Percentiles rank a stretch among this genome's conserved stretches.
These are phyloP conservation scores for Penicillium verhagenii DNA, from an alignment of 495 filamentous ascomycete species.

Conservation along the genomic window DNA sequence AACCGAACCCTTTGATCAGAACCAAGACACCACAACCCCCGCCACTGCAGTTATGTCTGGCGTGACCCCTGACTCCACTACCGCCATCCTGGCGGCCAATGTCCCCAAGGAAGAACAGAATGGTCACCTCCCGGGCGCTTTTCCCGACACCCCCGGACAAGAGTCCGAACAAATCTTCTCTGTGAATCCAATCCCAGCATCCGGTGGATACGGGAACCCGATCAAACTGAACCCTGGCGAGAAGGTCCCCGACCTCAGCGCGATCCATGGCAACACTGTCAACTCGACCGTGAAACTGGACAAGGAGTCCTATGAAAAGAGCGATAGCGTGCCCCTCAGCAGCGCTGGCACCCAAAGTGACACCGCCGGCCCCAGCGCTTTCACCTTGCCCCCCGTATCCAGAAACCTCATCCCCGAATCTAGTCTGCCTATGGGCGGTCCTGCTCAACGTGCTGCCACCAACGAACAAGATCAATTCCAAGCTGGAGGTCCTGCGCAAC, in stretches of 20 bases:
- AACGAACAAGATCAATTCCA: conserved; percentile 8
- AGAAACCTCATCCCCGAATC: conserved; percentile 80
- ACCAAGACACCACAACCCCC: conserved; percentile 7
- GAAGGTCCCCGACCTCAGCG: conserved; percentile 64
- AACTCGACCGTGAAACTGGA: conserved; percentile 68
- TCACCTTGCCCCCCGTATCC: conserved; percentile 60
- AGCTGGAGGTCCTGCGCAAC: conserved; percentile 26
- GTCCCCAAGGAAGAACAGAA: conserved; percentile 58
- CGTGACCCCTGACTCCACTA: conserved; percentile 71
- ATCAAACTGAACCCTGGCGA: conserved; percentile 77
- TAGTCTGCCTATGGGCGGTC: conserved; percentile 66
- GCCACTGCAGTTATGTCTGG: conserved; percentile 56
- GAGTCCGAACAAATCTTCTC: conserved; percentile 55
- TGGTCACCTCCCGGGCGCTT: conserved; percentile 66
- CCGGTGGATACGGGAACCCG: conserved; percentile 75
- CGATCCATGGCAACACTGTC: conserved; percentile 46
- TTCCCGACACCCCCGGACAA: conserved; percentile 72
- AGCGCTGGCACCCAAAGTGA: conserved; percentile 20
- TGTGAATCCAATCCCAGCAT: conserved; percentile 70
- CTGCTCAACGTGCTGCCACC: conserved; percentile 17
- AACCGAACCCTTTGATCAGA: not conserved
- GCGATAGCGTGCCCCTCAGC: conserved; percentile 48
- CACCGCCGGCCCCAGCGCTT: conserved; percentile 29
- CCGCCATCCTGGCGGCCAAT: conserved; percentile 64
- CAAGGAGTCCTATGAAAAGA: conserved; percentile 79